Evolutionary conservation across 805 yeast genomes (phyloP).

Genomic region (Sugiyamaella floridensis): DNA sequence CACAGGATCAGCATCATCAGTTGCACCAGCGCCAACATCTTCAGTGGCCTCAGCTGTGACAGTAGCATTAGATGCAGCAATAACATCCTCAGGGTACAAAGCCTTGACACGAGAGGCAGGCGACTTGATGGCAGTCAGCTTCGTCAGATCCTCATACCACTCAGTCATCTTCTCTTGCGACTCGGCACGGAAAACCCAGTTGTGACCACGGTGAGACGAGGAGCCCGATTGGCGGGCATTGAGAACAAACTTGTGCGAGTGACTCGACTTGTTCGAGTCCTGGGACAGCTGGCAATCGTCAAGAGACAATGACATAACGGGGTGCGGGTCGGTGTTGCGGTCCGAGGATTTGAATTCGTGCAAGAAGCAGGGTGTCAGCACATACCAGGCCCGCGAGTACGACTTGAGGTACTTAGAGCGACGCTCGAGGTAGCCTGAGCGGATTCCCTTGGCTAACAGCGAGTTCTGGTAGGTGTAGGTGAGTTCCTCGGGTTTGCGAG

Average conservation of each 20-base stretch:
- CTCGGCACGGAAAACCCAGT: constrained; percentile 93
- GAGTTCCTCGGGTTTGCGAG: constrained; percentile 56
- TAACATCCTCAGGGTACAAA: background rate
- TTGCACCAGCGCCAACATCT: constrained; percentile 6
- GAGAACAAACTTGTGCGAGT: constrained; percentile 60
- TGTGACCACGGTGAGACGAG: constrained; percentile 53
- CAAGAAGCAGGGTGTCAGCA: constrained; percentile 75
- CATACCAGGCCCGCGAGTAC: constrained; percentile 88
- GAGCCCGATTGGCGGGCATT: constrained; percentile 54
- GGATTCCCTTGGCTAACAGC: constrained; percentile 58
- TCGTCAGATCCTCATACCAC: constrained; percentile 78
- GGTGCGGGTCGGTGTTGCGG: constrained; percentile 70
- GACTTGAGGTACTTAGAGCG: constrained; percentile 86
- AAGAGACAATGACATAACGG: constrained; percentile 74
- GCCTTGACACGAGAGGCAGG: constrained; percentile 34
- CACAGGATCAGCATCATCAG: constrained; percentile 2
- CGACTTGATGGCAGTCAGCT: constrained; percentile 55
- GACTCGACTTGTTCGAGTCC: constrained; percentile 52
- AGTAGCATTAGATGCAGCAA: constrained; percentile 1
- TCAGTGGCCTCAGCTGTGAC: constrained; percentile 2
- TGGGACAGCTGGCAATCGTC: constrained; percentile 78
- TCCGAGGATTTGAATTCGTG: constrained; percentile 87
- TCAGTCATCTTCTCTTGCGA: constrained; percentile 68
- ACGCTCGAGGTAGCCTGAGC: constrained; percentile 79
- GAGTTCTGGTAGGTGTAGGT: constrained; percentile 62